Percentiles rank a stretch among this genome's conserved stretches.
These are phyloP conservation scores for Hydnomerulius pinastri DNA, from an alignment of 768 basidiomycete species.

Conservation along the genomic window DNA sequence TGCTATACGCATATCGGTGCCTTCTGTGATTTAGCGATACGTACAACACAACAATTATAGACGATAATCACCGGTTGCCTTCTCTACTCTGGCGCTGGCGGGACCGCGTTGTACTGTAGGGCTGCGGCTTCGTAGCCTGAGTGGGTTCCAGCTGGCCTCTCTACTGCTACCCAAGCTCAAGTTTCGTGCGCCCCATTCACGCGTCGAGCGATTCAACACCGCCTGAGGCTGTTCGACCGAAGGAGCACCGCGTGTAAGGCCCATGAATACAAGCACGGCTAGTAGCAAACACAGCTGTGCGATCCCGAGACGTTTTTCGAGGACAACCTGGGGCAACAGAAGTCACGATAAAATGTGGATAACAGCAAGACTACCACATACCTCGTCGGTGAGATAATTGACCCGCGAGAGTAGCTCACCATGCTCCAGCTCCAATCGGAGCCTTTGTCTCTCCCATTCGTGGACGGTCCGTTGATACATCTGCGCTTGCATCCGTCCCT, in stretches of 20 bases:
- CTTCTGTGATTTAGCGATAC: background rate
- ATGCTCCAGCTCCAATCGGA: constrained; percentile 70
- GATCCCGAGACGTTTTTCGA: constrained; percentile 89
- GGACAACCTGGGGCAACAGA: constrained; percentile 59
- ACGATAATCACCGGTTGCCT: constrained; percentile 12
- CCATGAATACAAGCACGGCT: constrained; percentile 83
- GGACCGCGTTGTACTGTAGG: constrained; percentile 17
- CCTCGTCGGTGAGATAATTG: constrained; percentile 80
- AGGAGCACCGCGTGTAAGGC: constrained; percentile 69
- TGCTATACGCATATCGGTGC: background rate
- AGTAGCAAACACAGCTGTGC: constrained; percentile 85
- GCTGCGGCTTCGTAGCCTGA: constrained; percentile 32
- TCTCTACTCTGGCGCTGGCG: constrained; percentile 15
- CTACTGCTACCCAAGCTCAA: constrained; percentile 59
- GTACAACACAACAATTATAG: background rate
- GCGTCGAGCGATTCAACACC: constrained; percentile 30
- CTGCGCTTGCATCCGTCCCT: constrained; percentile 75
- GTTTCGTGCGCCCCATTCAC: constrained; percentile 58
- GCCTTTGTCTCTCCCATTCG: constrained; percentile 71
- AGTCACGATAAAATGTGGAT: background rate
- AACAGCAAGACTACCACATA: constrained; percentile 29
- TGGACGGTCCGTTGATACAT: constrained; percentile 61
- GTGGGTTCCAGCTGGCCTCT: constrained; percentile 29
- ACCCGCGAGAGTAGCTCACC: constrained; percentile 67
- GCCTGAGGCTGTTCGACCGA: constrained; percentile 34